Conservation (phyloP, 2,329 filamentous ascomycete genomes). For the Clarireedia monteithiana region DNA sequence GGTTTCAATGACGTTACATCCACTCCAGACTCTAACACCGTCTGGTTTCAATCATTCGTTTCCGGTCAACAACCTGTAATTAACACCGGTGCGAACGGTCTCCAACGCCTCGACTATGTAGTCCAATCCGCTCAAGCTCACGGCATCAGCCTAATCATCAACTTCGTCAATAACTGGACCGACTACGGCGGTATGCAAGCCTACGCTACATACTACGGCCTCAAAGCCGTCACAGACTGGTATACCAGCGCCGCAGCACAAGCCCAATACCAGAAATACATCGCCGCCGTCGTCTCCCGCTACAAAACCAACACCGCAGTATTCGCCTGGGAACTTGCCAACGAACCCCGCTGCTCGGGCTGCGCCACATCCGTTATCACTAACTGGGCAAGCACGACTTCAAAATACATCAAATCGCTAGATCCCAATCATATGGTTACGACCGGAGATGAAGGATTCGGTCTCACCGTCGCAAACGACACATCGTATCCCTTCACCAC, state of each 20-base stretch:
- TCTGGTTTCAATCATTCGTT: constrained; percentile 37
- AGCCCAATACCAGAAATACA: constrained; percentile 50
- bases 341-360: constrained; percentile 58
- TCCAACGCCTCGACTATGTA: constrained; percentile 58
- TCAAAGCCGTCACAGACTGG: constrained; percentile 38
- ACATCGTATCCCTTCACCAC: constrained; percentile 36
- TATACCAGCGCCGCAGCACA: constrained; percentile 48
- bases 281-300: constrained; percentile 49
- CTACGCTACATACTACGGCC: constrained; percentile 48
- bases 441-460: constrained; percentile 56
- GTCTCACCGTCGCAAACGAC: constrained; percentile 29
- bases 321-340: constrained; percentile 63
- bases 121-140: constrained; percentile 50
- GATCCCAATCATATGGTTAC: constrained; percentile 55
- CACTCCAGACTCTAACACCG: constrained; percentile 32
- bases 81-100: constrained; percentile 55
- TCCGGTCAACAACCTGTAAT: constrained; percentile 45
- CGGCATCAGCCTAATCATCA: constrained; percentile 56
- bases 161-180: constrained; percentile 62
- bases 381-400: constrained; percentile 50
- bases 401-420: constrained; percentile 55
- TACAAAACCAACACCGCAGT: constrained; percentile 53
- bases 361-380: constrained; percentile 51
- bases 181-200: constrained; percentile 59
- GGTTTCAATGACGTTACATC: constrained; percentile 52